These are phyloP conservation scores for Phalaenopsis hybrid DNA, from an alignment of 116 monocot species.

Conservation along the genomic window DNA sequence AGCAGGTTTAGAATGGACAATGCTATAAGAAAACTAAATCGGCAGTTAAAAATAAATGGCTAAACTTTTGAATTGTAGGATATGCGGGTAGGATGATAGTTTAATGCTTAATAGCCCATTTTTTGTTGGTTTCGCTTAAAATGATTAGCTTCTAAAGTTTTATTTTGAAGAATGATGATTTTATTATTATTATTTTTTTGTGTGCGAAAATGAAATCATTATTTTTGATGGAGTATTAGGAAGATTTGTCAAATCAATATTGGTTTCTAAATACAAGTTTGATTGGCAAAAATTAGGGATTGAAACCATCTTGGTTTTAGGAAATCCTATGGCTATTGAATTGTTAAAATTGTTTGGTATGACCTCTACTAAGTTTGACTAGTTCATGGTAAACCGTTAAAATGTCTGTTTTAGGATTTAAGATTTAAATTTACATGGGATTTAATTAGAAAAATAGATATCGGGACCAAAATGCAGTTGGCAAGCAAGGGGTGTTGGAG, in stretches of 20 bases:
- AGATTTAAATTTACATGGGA: not conserved
- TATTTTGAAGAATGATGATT: not conserved
- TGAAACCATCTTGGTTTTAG: not conserved
- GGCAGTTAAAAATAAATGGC: not conserved
- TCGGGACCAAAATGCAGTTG: not conserved
- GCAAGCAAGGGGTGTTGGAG: not conserved
- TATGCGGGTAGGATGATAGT: not conserved
- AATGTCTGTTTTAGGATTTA: not conserved
- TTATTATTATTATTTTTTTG: not conserved
- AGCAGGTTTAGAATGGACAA: not conserved
- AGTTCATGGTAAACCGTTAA: not conserved
- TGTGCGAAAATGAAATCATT: not conserved
- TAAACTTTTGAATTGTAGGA: not conserved
- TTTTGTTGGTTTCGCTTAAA: not conserved
- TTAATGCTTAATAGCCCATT: not conserved
- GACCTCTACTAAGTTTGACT: not conserved
- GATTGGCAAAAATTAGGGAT: not conserved
- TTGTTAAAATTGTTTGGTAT: not conserved
- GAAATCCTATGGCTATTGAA: not conserved
- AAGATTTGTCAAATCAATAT: not conserved
- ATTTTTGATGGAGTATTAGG: not conserved
- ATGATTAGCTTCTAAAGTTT: not conserved
- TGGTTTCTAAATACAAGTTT: not conserved
- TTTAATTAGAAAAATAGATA: not conserved
- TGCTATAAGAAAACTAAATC: not conserved